Evolutionary conservation across 2,329 filamentous ascomycete species (phyloP).

Genomic region (Fusarium acutatum): DNA sequence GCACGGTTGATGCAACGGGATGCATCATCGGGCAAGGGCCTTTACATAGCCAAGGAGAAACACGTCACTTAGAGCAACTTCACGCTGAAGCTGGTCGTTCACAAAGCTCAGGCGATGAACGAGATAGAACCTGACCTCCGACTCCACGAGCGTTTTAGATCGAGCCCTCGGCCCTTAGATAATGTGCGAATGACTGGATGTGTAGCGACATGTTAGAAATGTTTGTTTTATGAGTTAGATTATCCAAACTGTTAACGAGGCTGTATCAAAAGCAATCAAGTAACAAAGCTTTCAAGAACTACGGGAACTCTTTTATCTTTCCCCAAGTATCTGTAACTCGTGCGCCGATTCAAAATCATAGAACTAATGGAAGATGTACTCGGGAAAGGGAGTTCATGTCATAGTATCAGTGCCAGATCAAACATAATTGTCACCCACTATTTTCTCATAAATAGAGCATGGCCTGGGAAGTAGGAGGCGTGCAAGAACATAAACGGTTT

Average conservation of each 20-base stretch:
- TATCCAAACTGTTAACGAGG: neutral
- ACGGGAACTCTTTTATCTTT: no score
- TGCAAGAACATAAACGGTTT: neutral
- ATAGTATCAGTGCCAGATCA: neutral
- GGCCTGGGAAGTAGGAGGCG: neutral
- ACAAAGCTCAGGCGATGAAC: neutral
- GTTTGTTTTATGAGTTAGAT: neutral
- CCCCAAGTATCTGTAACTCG: neutral
- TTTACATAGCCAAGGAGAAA: neutral
- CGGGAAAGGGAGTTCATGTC: neutral
- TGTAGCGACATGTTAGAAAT: neutral
- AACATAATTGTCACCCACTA: neutral
- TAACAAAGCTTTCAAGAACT: neutral
- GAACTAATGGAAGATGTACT: neutral
- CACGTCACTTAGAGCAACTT: neutral
- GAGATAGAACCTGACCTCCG: neutral
- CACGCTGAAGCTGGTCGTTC: neutral
- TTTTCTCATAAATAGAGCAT: neutral
- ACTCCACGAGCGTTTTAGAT: neutral
- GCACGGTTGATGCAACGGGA: neutral
- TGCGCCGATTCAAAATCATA: neutral
- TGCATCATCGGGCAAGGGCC: neutral
- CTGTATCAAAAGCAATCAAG: neutral
- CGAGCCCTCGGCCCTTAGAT: slow-evolving; percentile 38
- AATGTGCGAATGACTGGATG: slow-evolving; percentile 34